These are phyloP conservation scores for Dinochytrium kinnereticum DNA, from an alignment of 371 early-diverging fungal genomes.

Conservation along the genomic window DNA sequence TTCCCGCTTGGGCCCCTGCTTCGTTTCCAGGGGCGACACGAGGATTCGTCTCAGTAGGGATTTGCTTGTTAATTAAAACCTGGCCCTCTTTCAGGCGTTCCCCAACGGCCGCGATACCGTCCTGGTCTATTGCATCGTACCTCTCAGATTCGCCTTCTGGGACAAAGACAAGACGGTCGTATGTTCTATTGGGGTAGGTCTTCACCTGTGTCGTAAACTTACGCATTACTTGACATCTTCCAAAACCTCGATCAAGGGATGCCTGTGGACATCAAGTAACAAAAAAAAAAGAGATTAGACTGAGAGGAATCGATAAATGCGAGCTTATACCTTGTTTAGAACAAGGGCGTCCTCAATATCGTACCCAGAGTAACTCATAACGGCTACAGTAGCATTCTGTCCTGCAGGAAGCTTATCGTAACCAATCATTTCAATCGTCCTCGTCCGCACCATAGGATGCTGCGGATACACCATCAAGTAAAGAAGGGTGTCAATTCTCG, in stretches of 20 bases:
- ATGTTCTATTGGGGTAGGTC: conserved; percentile 86
- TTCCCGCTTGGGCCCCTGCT: conserved; percentile 30
- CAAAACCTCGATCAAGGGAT: conserved; percentile 98
- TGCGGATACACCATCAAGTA: conserved; percentile 97
- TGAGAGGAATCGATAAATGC: neutral
- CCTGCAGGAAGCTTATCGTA: conserved; percentile 99
- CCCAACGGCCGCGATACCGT: conserved; percentile 92
- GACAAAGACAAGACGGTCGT: conserved; percentile 75
- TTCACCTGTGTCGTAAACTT: conserved; percentile 84
- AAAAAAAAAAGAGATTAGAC: no score
- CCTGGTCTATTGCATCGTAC: conserved; percentile 76
- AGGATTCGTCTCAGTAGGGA: conserved; percentile 76
- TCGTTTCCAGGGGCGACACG: conserved; percentile 53
- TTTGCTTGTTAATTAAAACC: conserved; percentile 84
- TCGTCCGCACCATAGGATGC: conserved; percentile 98
- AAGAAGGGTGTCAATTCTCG: conserved; percentile 96
- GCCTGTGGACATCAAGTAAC: conserved; percentile 52
- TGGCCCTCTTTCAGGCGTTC: conserved; percentile 76
- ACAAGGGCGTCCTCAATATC: conserved; percentile 99
- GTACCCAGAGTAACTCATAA: conserved; percentile 99
- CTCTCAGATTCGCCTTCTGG: conserved; percentile 53
- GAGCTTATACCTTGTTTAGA: conserved; percentile 79
- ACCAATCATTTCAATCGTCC: conserved; percentile 97
- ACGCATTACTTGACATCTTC: conserved; percentile 95
- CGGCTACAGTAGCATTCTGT: conserved; percentile 99